Base-by-base conservation (phyloP, 2,329 filamentous ascomycete species). In the Pseudophaeomoniella oleicola region DNA sequence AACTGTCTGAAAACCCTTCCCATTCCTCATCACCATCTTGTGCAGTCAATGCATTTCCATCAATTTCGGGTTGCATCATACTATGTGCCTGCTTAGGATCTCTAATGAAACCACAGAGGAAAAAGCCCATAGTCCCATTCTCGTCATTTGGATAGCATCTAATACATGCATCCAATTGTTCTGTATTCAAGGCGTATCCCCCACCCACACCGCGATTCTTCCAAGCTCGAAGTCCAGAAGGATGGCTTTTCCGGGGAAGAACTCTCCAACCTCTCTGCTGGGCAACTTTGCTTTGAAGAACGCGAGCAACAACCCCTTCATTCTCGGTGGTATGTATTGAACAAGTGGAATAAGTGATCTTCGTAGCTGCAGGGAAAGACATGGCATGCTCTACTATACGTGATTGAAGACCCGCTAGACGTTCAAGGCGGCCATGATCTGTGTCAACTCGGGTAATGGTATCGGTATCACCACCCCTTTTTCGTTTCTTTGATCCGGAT, bases 261-360 rank as follows among this genome's bases (percentile, higher is more conserved):
- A 94, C 68, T 19, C 71, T 70, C 90, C 90, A 98, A 0, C 84
- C 83, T 17, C 70, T 60, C 40, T 66, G 53, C 44, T 60, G 66
- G 0, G 84, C 86, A 9, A 81, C 56, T 0, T 73, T 62, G 0
- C 83, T 88, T 4, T 58, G 55, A 27, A 96, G 62, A 1, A 84
- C 81, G 33, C 71, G 68, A 38, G 78, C 58, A 0, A 94, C 85
- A 0, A 96, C 87, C 2, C 70, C 60, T 57, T 98, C 90, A 49
- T 98, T 96, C 56, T 98, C 90, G 45, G 82, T 72, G 0, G 74
- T 71, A 53, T 96, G 79, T 2, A 94, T 63, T 0, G 88, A 96
- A 54, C 90, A 98, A 0, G 90, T 96, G 19, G 86, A 94, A 54
- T 96, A 98, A 0, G 84, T 87, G 31, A 96, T 77, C 45, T 75